phyloP scores from a whole-genome alignment of 1,139 yeast genomes.

The Wickerhamomyces sp. region DNA sequence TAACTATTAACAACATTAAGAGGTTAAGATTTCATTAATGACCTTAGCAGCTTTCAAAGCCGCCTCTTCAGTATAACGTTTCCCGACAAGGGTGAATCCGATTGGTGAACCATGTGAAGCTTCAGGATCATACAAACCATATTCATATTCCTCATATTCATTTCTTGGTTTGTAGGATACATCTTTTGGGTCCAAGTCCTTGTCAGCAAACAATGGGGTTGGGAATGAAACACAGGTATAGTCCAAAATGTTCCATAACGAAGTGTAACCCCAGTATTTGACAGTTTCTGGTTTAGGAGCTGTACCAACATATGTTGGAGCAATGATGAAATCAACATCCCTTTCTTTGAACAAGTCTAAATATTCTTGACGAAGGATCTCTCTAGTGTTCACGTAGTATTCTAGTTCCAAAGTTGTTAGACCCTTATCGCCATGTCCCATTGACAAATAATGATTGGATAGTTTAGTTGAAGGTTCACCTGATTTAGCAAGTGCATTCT shows the following conservation, averaged over 20 bases:
- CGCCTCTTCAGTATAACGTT: slow-evolving; percentile 49
- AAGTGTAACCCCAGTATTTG: slow-evolving; percentile 73
- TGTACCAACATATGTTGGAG: slow-evolving; percentile 67
- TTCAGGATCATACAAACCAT: slow-evolving; percentile 30
- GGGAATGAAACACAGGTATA: slow-evolving; percentile 59
- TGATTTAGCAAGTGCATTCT: slow-evolving; percentile 44
- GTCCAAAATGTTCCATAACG: slow-evolving; percentile 62
- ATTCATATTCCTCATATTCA: slow-evolving; percentile 25
- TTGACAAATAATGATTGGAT: slow-evolving; percentile 54
- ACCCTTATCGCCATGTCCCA: slow-evolving; percentile 50
- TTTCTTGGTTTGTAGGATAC: slow-evolving; percentile 23
- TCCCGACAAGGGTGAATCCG: slow-evolving; percentile 45
- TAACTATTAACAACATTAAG: too few relatives aligned
- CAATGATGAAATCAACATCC: slow-evolving; percentile 60
- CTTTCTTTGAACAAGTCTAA: slow-evolving; percentile 45
- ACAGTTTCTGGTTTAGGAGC: slow-evolving; percentile 66
- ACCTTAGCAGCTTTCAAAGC: slow-evolving; percentile 38
- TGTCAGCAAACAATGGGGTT: slow-evolving; percentile 55
- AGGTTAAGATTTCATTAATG: slow-evolving; percentile 14
- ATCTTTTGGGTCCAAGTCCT: slow-evolving; percentile 21
- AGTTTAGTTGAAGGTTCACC: slow-evolving; percentile 64
- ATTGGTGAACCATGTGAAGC: slow-evolving; percentile 46
- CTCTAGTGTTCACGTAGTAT: slow-evolving; percentile 45
- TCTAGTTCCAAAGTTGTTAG: slow-evolving; percentile 44
- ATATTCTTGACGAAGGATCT: slow-evolving; percentile 50